Percentiles rank a stretch among this genome's conserved stretches.
These are phyloP conservation scores for Gigaspora rosea DNA, from an alignment of 192 early-diverging fungal species.

Conservation along the genomic window DNA sequence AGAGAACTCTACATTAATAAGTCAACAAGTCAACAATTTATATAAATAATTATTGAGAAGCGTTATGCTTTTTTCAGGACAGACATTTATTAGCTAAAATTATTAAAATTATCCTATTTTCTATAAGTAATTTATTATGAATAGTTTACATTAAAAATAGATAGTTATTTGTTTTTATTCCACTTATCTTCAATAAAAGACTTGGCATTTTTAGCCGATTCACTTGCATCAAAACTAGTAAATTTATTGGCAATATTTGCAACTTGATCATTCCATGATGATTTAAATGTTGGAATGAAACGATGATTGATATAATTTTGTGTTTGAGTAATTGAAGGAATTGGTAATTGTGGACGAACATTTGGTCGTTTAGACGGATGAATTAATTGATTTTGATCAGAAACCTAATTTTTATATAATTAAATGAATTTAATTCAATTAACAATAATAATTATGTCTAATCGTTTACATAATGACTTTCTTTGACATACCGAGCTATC, in stretches of 20 bases:
- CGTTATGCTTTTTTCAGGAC: too few relatives aligned
- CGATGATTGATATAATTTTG: constrained; percentile 19
- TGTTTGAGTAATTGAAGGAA: constrained; percentile 17
- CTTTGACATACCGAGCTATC: not conserved
- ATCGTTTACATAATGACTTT: not conserved
- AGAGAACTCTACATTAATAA: too few relatives aligned
- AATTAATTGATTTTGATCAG: not conserved
- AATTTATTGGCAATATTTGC: not conserved
- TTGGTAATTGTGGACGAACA: constrained; percentile 11
- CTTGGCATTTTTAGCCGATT: not conserved
- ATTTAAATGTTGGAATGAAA: constrained; percentile 29
- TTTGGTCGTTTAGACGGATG: not conserved
- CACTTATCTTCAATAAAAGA: not conserved
- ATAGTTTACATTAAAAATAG: not conserved
- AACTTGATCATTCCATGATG: constrained; percentile 31
- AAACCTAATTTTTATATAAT: not conserved
- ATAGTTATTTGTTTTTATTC: not conserved
- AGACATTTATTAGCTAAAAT: too few relatives aligned
- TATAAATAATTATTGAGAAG: too few relatives aligned
- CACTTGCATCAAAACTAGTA: constrained; percentile 12
- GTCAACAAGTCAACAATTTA: too few relatives aligned
- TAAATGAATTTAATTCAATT: too few relatives aligned
- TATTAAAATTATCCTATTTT: too few relatives aligned
- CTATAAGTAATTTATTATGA: too few relatives aligned
- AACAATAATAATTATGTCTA: not conserved